These are phyloP conservation scores for Xylariales sp. DNA, from an alignment of 2,329 filamentous ascomycete genomes.

Conservation along the genomic window DNA sequence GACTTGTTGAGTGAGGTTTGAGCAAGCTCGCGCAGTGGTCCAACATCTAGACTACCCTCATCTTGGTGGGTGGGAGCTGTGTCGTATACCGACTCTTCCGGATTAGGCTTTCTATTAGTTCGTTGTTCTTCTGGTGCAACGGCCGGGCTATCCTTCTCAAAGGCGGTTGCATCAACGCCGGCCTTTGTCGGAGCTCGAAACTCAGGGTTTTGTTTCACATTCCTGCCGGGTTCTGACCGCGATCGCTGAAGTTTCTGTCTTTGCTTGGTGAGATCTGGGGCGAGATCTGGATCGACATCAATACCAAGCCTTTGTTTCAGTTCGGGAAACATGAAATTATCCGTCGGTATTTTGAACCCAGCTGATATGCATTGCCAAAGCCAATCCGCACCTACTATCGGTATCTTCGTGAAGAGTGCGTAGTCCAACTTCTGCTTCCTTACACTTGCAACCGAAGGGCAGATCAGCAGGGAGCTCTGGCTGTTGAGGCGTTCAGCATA, in stretches of 20 bases:
- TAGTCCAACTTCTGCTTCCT: conserved; percentile 73
- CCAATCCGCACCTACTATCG: conserved; percentile 80
- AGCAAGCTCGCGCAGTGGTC: conserved; percentile 36
- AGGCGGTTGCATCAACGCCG: conserved; percentile 35
- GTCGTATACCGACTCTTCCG: conserved; percentile 27
- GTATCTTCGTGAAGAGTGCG: conserved; percentile 70
- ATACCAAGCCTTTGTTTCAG: conserved; percentile 27
- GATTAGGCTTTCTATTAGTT: conserved; percentile 8
- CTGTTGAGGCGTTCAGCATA: conserved; percentile 76
- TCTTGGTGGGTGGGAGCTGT: conserved; percentile 35
- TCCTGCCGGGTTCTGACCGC: conserved; percentile 14
- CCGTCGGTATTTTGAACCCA: conserved; percentile 41
- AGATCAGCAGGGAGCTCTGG: conserved; percentile 74
- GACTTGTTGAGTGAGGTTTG: conserved; percentile 38
- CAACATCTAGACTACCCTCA: conserved; percentile 17
- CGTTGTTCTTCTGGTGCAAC: conserved; percentile 12
- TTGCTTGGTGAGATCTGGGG: conserved; percentile 10
- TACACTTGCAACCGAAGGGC: conserved; percentile 53
- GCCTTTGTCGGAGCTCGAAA: conserved; percentile 15
- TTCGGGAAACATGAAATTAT: conserved; percentile 43
- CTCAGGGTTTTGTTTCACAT: conserved; percentile 10
- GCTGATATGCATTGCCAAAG: conserved; percentile 74
- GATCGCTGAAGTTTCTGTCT: conserved; percentile 14
- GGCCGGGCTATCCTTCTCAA: conserved; percentile 25
- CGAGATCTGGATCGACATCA: conserved; percentile 9